Evolutionary conservation across 176 grass and related monocot species (phyloP), one percentile per base, ranked within the genome.

Genomic region (Zea mays): DNA sequence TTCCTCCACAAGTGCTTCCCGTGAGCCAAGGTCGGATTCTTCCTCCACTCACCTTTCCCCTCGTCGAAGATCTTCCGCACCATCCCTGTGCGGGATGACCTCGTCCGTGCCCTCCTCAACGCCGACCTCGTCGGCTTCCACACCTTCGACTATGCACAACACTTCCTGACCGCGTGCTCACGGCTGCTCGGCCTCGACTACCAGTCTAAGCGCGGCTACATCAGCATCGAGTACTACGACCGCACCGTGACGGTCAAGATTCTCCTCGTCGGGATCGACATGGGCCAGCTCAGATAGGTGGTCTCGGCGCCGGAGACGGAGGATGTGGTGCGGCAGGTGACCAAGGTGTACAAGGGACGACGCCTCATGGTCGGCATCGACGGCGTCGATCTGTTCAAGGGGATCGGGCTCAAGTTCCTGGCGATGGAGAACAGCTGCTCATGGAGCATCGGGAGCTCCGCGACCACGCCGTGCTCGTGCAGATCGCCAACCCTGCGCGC

Each of bases 41-140:
- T 97, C 89, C 95, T 97, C 80, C 95, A 97, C 78, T 94, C 95
- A 1, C 95, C 95, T 12, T 97, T 97, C 83, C 94, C 94, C 13
- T 94, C 94, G 0, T 94, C 94, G 5, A 91, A 97, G 86, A 97
- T 97, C 62, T 97, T 97, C 67, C 91, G 91, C 72, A 86, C 94
- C 2, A 92, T 97, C 38, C 94, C 94, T 7, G 89, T 97, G 27
- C 69, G 91, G 12, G 94, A 97, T 0, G 91, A 97, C 84, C 91
- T 97, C 68, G 71, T 97, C 65, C 93, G 93, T 5, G 90, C 93
- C 20, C 89, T 97, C 50, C 93, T 97, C 65, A 97, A 97, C 86
- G 78, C 88, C 5, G 93, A 97, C 86, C 87, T 97, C 56, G 86
- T 97, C 69, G 93, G 93, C 4, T 97, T 97, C 89, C 93, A 97